Evolutionary conservation across 345 rosid species (phyloP).

Genomic region (Lumnitzera racemosa): DNA sequence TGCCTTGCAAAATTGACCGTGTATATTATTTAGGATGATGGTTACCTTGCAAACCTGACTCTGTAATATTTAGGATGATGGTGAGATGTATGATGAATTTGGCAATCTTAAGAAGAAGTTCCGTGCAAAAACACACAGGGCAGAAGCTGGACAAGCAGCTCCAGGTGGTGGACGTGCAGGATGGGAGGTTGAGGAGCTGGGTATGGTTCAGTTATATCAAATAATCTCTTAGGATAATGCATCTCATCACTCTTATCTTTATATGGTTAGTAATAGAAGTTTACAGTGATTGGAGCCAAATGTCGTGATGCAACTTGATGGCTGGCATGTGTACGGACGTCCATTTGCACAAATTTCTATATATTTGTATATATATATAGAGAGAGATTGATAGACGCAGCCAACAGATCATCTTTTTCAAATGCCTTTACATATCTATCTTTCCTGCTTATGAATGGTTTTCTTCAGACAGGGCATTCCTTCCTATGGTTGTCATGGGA

Average conservation of each 20-base stretch:
- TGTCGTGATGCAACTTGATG: no score
- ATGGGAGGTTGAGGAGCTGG: conserved; percentile 94
- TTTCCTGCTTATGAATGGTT: no score
- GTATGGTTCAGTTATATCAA: conserved; percentile 17
- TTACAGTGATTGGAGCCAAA: not conserved
- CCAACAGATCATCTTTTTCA: no score
- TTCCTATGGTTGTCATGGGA: no score
- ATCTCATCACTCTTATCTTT: not conserved
- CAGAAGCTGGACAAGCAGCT: conserved; percentile 52
- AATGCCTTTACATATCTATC: no score
- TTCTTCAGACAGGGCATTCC: no score
- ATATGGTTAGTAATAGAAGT: not conserved
- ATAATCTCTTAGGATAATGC: not conserved
- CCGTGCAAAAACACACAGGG: conserved; percentile 77
- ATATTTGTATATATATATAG: no score
- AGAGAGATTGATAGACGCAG: no score
- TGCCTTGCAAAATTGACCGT: conserved; percentile 10
- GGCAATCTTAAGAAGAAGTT: conserved; percentile 96
- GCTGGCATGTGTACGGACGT: no score
- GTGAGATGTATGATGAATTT: conserved; percentile 97
- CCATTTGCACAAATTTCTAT: no score
- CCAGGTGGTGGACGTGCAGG: conserved; percentile 97
- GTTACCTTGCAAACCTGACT: conserved; percentile 16
- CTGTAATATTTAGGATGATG: conserved; percentile 72
- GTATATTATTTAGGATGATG: conserved; percentile 68